These are phyloP conservation scores for Diaporthe sp. DNA, from an alignment of 2,329 filamentous ascomycete genomes.

Conservation along the genomic window DNA sequence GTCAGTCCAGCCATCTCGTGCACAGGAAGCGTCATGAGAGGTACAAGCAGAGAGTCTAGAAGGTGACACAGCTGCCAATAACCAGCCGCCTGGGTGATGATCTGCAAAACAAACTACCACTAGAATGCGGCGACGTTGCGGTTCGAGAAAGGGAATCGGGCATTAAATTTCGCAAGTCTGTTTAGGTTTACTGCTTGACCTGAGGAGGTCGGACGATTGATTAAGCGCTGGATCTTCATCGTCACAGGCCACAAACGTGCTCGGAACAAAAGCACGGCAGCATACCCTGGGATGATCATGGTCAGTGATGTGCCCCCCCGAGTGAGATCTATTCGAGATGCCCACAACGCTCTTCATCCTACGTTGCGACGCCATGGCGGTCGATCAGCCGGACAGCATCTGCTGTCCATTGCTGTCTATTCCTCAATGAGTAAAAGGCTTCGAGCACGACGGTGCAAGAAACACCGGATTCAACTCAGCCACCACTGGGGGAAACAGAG, in stretches of 20 bases:
- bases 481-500: neutral
- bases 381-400: conserved; percentile 22
- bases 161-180: conserved; percentile 20
- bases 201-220: neutral
- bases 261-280: neutral
- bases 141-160: conserved; percentile 23
- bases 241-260: conserved; percentile 1
- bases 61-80: conserved; percentile 34
- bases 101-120: conserved; percentile 35
- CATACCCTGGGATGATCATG: conserved; percentile 33
- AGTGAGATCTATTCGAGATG: conserved; percentile 6
- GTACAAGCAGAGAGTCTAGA: conserved; percentile 25
- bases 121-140: conserved; percentile 30
- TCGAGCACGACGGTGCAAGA: neutral
- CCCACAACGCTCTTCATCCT: conserved; percentile 30
- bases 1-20: neutral
- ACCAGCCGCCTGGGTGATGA: conserved; percentile 29
- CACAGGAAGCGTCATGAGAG: conserved; percentile 25
- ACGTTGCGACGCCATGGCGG: conserved; percentile 20
- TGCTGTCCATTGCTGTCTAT: neutral
- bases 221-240: conserved; percentile 14
- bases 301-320: conserved; percentile 14
- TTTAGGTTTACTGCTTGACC: conserved; percentile 17
- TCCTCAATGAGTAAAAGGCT: neutral
- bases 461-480: conserved; percentile 5